Base-by-base conservation (phyloP, 225 moss, liverwort and hornwort genomes). In the Pseudisothecium myosuroides region DNA sequence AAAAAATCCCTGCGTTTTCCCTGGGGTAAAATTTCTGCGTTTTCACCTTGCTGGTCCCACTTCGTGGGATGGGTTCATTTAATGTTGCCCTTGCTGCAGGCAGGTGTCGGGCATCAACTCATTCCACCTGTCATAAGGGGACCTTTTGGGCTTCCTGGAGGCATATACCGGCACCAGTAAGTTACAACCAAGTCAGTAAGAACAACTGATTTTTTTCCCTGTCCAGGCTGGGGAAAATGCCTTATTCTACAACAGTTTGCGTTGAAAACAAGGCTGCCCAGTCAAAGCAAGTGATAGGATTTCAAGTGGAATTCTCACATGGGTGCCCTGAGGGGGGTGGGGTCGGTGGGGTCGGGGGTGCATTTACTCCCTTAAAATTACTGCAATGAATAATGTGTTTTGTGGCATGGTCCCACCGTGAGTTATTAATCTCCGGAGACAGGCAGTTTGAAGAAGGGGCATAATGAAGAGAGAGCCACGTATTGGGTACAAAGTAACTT, bases 401-500 rank as follows among this genome's bases (percentile, higher is more conserved):
- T 21, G 76, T 8, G 26, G 39, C 24, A 29, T 78, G 32, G 88
- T 86, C 83, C 74, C 71, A 64, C 65, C 18, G 7, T 17, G 24
- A 62, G 90, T 62, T 68, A 76, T 89, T 88, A 86, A 60, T 86
- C 64, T 59, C 27, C 0, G 39, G 81, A 81, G 88, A 90, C 87
- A 81, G 88, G 89, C 87, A 87, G 75, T 68, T 80, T 81, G 72
- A 83, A 50, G 80, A 62, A 75, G 7, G 59, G 81, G 80, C 83
- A 88, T 92, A 83, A 90, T 87, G 61, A 76, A 80, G 88, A 67
- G 81, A 80, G 88, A 67, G 39, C 72, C 77, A 49, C 24, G 77
- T 14, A 26, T 71, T 86, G 36, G 92, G 92, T 90, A 92, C 92
- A 69, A 84, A 75, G 88, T 59, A 65, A 90, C 36, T 88, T 67